Conservation (phyloP, 2,329 filamentous ascomycete genomes). For the Shiraia bambusicola region DNA sequence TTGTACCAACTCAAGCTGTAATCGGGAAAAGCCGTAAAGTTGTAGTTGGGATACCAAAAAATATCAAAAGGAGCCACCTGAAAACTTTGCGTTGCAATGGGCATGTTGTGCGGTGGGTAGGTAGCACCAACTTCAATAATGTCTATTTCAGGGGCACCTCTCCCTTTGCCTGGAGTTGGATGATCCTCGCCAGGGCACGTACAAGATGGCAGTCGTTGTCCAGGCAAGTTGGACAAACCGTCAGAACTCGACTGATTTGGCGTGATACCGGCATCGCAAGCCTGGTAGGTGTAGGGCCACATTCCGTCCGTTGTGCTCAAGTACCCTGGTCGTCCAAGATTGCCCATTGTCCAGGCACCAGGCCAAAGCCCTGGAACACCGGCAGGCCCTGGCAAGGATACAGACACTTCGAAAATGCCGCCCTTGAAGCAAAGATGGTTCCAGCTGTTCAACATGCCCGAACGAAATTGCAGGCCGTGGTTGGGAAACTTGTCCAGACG, state of each 20-base stretch:
- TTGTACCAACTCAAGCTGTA: slow-evolving; percentile 53
- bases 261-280: slow-evolving; percentile 54
- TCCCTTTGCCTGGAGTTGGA: slow-evolving; percentile 50
- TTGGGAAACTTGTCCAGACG: slow-evolving; percentile 50
- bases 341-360: slow-evolving; percentile 58
- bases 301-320: slow-evolving; percentile 55
- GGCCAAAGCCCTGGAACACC: slow-evolving; percentile 55
- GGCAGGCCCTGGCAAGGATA: slow-evolving; percentile 55
- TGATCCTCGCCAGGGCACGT: slow-evolving; percentile 50
- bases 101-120: slow-evolving; percentile 41
- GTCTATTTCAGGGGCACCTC: slow-evolving; percentile 54
- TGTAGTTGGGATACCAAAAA: slow-evolving; percentile 55
- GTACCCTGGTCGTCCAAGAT: slow-evolving; percentile 56
- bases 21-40: slow-evolving; percentile 55
- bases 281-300: slow-evolving; percentile 58
- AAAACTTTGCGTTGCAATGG: slow-evolving; percentile 52
- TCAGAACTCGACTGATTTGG: slow-evolving; percentile 51
- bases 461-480: slow-evolving; percentile 51
- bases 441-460: slow-evolving; percentile 57
- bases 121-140: slow-evolving; percentile 52
- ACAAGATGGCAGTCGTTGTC: slow-evolving; percentile 50
- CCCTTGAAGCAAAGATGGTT: slow-evolving; percentile 59
- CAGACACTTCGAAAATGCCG: slow-evolving; percentile 55
- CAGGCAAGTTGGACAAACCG: slow-evolving; percentile 48
- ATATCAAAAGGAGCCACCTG: slow-evolving; percentile 54